phyloP scores from a whole-genome alignment of 148 eudicot genomes.

The Camellia granthamiana region DNA sequence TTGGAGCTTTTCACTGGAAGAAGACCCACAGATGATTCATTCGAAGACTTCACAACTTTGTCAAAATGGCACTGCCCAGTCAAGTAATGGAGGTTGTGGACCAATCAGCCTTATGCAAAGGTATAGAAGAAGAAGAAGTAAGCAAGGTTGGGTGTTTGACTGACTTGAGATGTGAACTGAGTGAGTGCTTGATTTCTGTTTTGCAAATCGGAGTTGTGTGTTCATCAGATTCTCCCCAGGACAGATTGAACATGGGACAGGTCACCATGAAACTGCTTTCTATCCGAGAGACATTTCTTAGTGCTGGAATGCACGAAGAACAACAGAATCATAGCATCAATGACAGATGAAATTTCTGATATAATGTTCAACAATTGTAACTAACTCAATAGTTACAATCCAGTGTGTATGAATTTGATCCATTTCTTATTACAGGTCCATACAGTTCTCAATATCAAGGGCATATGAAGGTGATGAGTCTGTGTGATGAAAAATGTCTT shows the following conservation, averaged over 20 bases:
- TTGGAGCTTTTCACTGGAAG: neutral
- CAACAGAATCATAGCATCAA: neutral
- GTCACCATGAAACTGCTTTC: constrained; percentile 1
- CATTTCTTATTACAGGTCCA: too few relatives aligned
- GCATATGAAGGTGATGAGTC: too few relatives aligned
- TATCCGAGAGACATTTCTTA: constrained; percentile 23
- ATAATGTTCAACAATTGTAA: neutral
- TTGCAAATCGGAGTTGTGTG: neutral
- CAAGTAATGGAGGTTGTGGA: constrained; percentile 20
- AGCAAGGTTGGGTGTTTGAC: neutral
- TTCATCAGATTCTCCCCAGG: constrained; percentile 20
- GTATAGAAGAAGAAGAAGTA: constrained; percentile 2
- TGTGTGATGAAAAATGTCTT: too few relatives aligned
- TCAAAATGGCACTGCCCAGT: constrained; percentile 14
- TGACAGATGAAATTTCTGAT: constrained; percentile 14
- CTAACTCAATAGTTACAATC: neutral
- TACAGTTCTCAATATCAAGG: too few relatives aligned
- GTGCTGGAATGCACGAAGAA: neutral
- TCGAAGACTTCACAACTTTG: constrained; percentile 24
- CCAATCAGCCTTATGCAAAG: constrained; percentile 16
- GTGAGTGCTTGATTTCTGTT: constrained; percentile 13
- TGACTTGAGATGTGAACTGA: constrained; percentile 4
- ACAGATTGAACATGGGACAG: constrained; percentile 23
- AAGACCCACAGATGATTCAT: neutral
- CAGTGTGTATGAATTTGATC: neutral